Base-by-base conservation (phyloP, 2,329 filamentous ascomycete genomes). In the Pseudopithomyces chartarum region DNA sequence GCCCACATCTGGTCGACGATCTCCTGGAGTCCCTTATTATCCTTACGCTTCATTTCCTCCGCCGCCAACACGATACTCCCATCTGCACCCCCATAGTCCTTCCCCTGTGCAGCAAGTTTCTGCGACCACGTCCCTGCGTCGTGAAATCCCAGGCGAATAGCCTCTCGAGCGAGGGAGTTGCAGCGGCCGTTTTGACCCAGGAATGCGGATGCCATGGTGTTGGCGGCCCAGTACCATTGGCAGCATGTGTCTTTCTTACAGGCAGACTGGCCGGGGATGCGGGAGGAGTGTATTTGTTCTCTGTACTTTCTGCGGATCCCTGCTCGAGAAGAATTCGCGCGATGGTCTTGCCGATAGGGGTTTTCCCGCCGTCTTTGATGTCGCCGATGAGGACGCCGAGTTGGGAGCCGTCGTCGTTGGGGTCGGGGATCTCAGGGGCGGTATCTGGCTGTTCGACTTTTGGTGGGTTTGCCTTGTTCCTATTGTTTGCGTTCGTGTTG, bases 201-300 rank as follows among this genome's bases (percentile, higher is more conserved):
- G 59, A 72, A 71, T 0, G 48, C 33, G 4, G 47, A n/a, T 2
- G 49, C 56, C 44, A 71, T 59, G 6, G 56, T 57, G n/a, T 49
- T 15, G 2, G 63, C 56, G 12, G 68, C 43, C 17, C 68, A 61
- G 2, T 54, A 49, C 68, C 67, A 71, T 0, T 63, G 52, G 51
- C 69, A 72, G 61, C 69, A 72, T 1, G 60, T 61, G 45, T 72
- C 69, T 40, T 53, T 38, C 48, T 62, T 64, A 61, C 68, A 72
- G 12, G 60, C 55, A 10, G 40, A 17, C 2, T 54, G 50, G 11
- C 55, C 56, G 3, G 60, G 52, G 49, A 40, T 15, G 57, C 61
- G 1, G 64, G 58, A 20, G 59, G 47, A 15, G 42, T 32, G 40
- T 61, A 64, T 42, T 51, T 54, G 12, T 29, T 45, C 3, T 43